These are phyloP conservation scores for Acer negundo DNA, from an alignment of 345 rosid species.

Conservation along the genomic window DNA sequence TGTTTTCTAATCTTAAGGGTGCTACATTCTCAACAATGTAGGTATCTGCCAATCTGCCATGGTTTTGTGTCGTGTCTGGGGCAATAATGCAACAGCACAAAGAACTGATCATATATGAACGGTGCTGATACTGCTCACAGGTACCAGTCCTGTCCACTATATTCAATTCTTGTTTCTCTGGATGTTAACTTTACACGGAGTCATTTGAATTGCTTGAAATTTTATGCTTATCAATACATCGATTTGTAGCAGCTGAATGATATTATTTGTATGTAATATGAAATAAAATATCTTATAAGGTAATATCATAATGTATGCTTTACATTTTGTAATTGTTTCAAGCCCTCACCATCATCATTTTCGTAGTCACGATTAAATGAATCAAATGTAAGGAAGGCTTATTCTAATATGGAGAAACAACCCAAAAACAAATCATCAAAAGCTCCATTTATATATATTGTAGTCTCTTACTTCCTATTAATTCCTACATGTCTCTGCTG, in stretches of 20 bases:
- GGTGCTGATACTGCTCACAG: constrained; percentile 99
- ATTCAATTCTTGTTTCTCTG: background rate
- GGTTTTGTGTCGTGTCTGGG: constrained; percentile 98
- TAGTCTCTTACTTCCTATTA: no score
- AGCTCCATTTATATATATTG: no score
- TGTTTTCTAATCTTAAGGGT: constrained; percentile 5
- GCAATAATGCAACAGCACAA: constrained; percentile 99
- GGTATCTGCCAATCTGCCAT: constrained; percentile 99
- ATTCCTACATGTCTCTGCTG: no score
- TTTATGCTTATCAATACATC: background rate
- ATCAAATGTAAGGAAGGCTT: no score
- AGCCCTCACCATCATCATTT: no score
- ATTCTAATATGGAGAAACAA: background rate
- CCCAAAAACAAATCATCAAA: background rate
- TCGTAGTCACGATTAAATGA: no score
- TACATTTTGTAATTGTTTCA: no score
- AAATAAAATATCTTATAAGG: no score
- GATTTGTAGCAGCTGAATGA: background rate
- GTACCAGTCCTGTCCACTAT: constrained; percentile 31
- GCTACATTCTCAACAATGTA: constrained; percentile 32
- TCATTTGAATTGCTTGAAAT: background rate
- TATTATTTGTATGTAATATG: background rate
- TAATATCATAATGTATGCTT: no score
- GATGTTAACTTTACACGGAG: background rate
- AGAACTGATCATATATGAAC: constrained; percentile 95